A percentile compares a stretch with the other conserved stretches of the same genome.
Conservation (phyloP, 2,329 filamentous ascomycete species). For the Cryphonectria carpinicola region DNA sequence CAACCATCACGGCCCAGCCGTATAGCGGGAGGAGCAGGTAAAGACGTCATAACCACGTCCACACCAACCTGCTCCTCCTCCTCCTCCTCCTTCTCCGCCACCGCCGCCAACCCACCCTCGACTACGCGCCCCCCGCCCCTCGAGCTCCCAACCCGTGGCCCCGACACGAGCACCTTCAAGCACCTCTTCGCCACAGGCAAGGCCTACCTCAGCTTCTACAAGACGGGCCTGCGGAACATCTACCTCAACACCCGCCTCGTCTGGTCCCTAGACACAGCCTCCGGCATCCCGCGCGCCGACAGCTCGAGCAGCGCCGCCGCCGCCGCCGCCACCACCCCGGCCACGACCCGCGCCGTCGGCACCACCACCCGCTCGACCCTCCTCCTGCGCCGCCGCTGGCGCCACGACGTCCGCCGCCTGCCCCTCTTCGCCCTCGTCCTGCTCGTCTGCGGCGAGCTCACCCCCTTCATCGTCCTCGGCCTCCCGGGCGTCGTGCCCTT, state of each 20-base stretch:
- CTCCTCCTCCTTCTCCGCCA: constrained; percentile 2
- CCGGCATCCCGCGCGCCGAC: constrained; percentile 33
- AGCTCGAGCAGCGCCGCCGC: constrained; percentile 41
- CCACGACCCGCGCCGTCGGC: constrained; percentile 37
- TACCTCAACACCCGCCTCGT: constrained; percentile 66
- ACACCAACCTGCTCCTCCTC: not conserved
- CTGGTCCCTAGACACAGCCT: constrained; percentile 43
- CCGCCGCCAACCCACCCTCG: constrained; percentile 65
- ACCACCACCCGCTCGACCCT: constrained; percentile 66
- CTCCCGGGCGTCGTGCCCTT: constrained; percentile 74
- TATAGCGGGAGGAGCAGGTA: no score
- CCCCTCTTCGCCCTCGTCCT: constrained; percentile 79
- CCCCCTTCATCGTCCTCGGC: constrained; percentile 75
- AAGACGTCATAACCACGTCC: not conserved
- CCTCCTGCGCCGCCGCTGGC: constrained; percentile 69
- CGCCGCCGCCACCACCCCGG: constrained; percentile 46
- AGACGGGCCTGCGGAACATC: constrained; percentile 76
- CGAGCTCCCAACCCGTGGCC: constrained; percentile 59
- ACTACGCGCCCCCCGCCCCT: constrained; percentile 75
- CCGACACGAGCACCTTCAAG: constrained; percentile 48
- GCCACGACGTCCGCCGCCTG: constrained; percentile 75
- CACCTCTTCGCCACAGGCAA: constrained; percentile 69
- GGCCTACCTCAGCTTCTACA: constrained; percentile 85
- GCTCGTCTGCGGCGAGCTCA: constrained; percentile 82
- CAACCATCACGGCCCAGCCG: not conserved